Evolutionary conservation across 495 filamentous ascomycete genomes (phyloP).

Genomic region (Evansstolkia leycettana): DNA sequence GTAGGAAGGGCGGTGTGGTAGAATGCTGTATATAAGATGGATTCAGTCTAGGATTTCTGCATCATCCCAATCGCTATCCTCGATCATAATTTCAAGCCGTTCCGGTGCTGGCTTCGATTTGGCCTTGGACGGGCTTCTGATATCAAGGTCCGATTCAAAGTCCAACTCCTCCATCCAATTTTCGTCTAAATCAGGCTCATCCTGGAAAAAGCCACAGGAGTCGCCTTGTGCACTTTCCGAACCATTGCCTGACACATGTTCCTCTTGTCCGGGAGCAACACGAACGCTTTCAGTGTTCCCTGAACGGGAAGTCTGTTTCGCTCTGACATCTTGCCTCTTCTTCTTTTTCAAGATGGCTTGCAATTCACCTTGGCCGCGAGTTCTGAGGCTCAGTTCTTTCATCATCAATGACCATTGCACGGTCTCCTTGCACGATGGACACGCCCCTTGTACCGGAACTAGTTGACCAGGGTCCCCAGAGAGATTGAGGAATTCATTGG

Average conservation of each 20-base stretch:
- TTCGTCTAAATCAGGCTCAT: conserved; percentile 22
- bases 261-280: conserved; percentile 1
- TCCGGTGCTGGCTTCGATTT: conserved; percentile 5
- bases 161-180: conserved; percentile 22
- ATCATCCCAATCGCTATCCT: conserved; percentile 51
- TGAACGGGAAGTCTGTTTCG: no score
- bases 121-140: conserved; percentile 5
- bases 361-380: conserved; percentile 52
- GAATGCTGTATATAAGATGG: conserved; percentile 1
- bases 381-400: conserved; percentile 64
- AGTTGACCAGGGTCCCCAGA: conserved; percentile 30
- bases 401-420: conserved; percentile 68
- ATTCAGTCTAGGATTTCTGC: conserved; percentile 34
- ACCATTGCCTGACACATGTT: neutral
- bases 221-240: neutral
- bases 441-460: conserved; percentile 57
- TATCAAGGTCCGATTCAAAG: conserved; percentile 24
- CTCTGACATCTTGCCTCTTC: conserved; percentile 4
- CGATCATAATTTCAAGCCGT: conserved; percentile 36
- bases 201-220: conserved; percentile 10
- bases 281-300: conserved; percentile 13
- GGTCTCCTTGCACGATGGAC: conserved; percentile 53
- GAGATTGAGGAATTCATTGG: conserved; percentile 45
- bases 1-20: neutral
- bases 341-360: conserved; percentile 50